Conservation (phyloP, 2,329 filamentous ascomycete genomes). For the Seiridium cupressi region DNA sequence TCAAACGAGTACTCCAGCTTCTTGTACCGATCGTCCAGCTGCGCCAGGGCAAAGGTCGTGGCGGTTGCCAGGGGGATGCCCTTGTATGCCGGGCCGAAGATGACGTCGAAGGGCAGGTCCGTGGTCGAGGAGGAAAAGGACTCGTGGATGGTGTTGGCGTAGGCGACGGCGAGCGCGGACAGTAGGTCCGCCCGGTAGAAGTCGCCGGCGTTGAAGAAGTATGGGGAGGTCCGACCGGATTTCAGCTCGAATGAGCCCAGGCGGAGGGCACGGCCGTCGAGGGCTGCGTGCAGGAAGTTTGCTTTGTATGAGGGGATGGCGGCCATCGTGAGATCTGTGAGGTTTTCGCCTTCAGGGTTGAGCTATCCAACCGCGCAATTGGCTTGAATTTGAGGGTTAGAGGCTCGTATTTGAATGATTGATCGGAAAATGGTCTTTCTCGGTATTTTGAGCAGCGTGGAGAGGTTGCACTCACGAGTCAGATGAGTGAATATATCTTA, state of each 20-base stretch:
- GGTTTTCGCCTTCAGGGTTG: neutral
- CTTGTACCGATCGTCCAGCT: conserved; percentile 67
- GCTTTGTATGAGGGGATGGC: conserved; percentile 65
- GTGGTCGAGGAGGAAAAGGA: conserved; percentile 20
- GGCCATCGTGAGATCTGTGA: conserved; percentile 30
- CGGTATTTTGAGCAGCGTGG: too few relatives aligned
- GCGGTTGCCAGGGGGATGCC: conserved; percentile 87
- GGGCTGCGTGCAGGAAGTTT: conserved; percentile 68
- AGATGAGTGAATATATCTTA: neutral
- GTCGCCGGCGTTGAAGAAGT: conserved; percentile 96
- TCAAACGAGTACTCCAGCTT: conserved; percentile 84
- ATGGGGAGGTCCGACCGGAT: conserved; percentile 86
- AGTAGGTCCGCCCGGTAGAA: conserved; percentile 83
- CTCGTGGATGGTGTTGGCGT: conserved; percentile 64
- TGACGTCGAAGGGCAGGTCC: conserved; percentile 65
- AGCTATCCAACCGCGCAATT: neutral
- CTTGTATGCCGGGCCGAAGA: conserved; percentile 96
- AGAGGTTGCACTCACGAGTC: too few relatives aligned
- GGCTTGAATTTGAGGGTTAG: too few relatives aligned
- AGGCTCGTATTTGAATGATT: too few relatives aligned
- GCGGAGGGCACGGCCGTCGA: conserved; percentile 68
- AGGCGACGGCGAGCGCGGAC: conserved; percentile 75
- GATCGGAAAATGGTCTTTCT: too few relatives aligned
- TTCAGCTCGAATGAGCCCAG: conserved; percentile 89
- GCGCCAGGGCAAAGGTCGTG: conserved; percentile 72